A percentile compares a stretch with the other conserved stretches of the same genome.
These are phyloP conservation scores for Rhizopogon vulgaris DNA, from an alignment of 768 basidiomycete genomes.

Conservation along the genomic window DNA sequence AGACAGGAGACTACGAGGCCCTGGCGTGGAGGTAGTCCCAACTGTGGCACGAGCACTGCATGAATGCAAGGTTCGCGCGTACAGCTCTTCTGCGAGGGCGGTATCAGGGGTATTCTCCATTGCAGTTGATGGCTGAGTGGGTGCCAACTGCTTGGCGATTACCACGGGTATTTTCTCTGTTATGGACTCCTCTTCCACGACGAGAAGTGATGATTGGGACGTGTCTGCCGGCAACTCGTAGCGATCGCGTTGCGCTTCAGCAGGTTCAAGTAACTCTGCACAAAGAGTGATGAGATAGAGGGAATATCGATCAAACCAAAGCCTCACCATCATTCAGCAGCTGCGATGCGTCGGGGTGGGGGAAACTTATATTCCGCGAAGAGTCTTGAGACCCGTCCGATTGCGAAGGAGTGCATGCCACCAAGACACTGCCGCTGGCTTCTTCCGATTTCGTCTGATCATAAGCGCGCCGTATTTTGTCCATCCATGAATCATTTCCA, in stretches of 20 bases:
- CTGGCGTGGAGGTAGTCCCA: not conserved
- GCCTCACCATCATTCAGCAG: not conserved
- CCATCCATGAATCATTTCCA: constrained; percentile 2
- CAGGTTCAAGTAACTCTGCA: not conserved
- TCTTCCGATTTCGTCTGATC: constrained; percentile 8
- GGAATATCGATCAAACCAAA: not conserved
- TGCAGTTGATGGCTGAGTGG: not conserved
- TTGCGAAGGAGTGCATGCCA: constrained; percentile 46
- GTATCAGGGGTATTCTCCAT: not conserved
- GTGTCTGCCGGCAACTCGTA: not conserved
- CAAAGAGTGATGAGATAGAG: not conserved
- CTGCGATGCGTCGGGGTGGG: constrained; percentile 8
- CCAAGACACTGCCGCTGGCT: constrained; percentile 29
- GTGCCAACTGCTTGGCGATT: not conserved
- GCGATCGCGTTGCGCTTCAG: not conserved
- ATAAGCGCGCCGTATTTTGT: not conserved
- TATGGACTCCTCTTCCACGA: not conserved
- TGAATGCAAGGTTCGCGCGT: not conserved
- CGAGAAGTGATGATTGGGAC: not conserved
- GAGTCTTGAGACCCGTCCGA: constrained; percentile 26
- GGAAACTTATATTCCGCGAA: constrained; percentile 24
- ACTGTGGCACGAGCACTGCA: not conserved
- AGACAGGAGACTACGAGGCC: not conserved
- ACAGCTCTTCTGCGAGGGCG: not conserved
- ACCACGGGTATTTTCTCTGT: not conserved